A percentile compares a stretch with the other conserved stretches of the same genome.
Conservation (phyloP, 192 early-diverging fungal species). For the Backusella australiensis region DNA sequence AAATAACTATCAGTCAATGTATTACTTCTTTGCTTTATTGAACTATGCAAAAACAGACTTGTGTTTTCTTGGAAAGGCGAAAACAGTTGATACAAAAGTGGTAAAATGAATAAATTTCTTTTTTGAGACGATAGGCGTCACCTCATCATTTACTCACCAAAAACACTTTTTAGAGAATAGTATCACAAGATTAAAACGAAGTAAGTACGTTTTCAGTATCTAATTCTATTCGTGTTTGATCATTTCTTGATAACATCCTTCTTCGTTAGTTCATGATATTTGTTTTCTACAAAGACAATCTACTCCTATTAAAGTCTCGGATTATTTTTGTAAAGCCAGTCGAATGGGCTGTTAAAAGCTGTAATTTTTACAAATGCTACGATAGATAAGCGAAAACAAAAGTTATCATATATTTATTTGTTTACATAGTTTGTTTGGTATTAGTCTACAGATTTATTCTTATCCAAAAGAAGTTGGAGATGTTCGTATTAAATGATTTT, state of each 20-base stretch:
- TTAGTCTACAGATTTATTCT: not conserved
- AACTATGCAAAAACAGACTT: not conserved
- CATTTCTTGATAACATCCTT: not conserved
- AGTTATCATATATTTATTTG: not conserved
- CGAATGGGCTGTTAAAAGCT: not conserved
- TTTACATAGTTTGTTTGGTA: not conserved
- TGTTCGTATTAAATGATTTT: not conserved
- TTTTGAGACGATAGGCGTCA: not conserved
- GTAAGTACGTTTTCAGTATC: not conserved
- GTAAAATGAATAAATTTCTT: not conserved
- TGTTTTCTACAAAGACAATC: not conserved
- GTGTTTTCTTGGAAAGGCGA: not conserved
- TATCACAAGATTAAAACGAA: not conserved
- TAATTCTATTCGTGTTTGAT: not conserved
- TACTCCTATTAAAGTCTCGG: not conserved
- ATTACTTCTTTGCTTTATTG: not conserved
- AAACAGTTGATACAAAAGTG: not conserved
- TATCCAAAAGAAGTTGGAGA: not conserved
- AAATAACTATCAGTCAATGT: not conserved
- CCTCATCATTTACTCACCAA: not conserved
- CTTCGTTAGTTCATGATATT: not conserved
- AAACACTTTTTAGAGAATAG: not conserved
- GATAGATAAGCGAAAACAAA: not conserved
- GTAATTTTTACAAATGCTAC: not conserved
- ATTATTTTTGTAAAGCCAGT: not conserved